A percentile compares a stretch with the other conserved stretches of the same genome.
These are phyloP conservation scores for Brassica hybrid DNA, from an alignment of 441 rosid species.

Conservation along the genomic window DNA sequence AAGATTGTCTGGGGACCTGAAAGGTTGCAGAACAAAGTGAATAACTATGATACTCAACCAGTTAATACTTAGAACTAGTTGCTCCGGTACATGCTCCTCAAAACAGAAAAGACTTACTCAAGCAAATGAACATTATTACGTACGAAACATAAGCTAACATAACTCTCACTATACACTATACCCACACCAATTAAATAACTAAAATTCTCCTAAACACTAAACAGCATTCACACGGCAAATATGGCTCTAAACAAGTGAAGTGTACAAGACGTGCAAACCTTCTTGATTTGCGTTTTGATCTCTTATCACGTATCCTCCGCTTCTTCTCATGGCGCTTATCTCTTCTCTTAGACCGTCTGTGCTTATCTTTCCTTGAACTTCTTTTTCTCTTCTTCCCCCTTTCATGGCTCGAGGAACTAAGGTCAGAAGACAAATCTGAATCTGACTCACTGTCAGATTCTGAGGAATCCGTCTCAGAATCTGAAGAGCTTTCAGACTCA, in stretches of 20 bases:
- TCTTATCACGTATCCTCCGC: slow-evolving; percentile 70
- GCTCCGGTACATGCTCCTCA: slow-evolving; percentile 13
- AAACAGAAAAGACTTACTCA: slow-evolving; percentile 23
- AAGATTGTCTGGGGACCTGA: slow-evolving; percentile 65
- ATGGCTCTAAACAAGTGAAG: slow-evolving; percentile 8
- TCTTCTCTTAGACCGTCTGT: slow-evolving; percentile 71
- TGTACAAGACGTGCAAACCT: slow-evolving; percentile 55
- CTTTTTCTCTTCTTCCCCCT: slow-evolving; percentile 78
- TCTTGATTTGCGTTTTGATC: slow-evolving; percentile 74
- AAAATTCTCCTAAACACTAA: slow-evolving; percentile 16
- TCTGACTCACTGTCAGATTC: slow-evolving; percentile 73
- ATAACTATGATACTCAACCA: slow-evolving; percentile 29
- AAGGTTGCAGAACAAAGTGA: slow-evolving; percentile 36
- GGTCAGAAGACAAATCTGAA: slow-evolving; percentile 62
- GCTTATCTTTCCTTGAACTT: slow-evolving; percentile 74
- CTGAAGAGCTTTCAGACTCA: slow-evolving; percentile 74
- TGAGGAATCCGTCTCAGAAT: slow-evolving; percentile 62
- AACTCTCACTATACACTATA: too few relatives aligned
- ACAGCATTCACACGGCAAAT: slow-evolving; percentile 10
- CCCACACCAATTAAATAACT: slow-evolving; percentile 4
- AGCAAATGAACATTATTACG: slow-evolving; percentile 8
- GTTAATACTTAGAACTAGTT: neutral
- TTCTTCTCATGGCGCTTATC: slow-evolving; percentile 79
- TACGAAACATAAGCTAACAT: neutral
- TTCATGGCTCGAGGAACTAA: slow-evolving; percentile 89